Base-by-base conservation (phyloP, 768 basidiomycete genomes). In the Rickenella mellea region DNA sequence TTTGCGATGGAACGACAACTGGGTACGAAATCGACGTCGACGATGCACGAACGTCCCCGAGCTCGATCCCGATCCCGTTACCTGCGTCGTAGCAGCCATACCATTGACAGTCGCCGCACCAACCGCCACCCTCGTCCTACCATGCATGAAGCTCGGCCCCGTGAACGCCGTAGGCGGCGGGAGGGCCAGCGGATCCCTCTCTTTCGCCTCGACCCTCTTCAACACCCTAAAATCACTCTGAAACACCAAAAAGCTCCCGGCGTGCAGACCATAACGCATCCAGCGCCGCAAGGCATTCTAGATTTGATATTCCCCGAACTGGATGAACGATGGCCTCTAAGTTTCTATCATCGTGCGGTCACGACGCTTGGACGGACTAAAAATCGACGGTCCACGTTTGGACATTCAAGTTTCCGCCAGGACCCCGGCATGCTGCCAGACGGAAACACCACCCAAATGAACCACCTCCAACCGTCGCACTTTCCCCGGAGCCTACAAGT, bases 231-330 rank as follows among this genome's bases (percentile, higher is more conserved):
- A 60, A 61, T 98, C 94, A 38, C 66, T 67, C 43, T 79, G 78
- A 60, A 94, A 96, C 40, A 97, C 88, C 51, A 94, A 98, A 66
- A 98, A 98, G 48, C 80, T 84, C 40, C 94, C 35, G 39, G 44
- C 70, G 50, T 43, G 78, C 72, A 2, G 58, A 63, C 85, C 87
- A 90, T 57, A 73, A 65, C 39, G 63, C 63, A 48, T 89, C 87
- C 55, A 90, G 59, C 59, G 67, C 68, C 24, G 59, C 61, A 8
- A 91, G 54, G 51, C 87, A 83, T 45, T 89, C 85, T n/a, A n/a
- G n/a, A n/a, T n/a, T n/a, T n/a, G n/a, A n/a, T n/a, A n/a, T n/a
- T n/a, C n/a, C n/a, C n/a, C n/a, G n/a, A n/a, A n/a, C n/a, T n/a
- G n/a, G n/a, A n/a, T n/a, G n/a, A n/a, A n/a, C n/a, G n/a, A n/a